Conservation (phyloP, 148 eudicot species). For the Salicornia ramosissima region DNA sequence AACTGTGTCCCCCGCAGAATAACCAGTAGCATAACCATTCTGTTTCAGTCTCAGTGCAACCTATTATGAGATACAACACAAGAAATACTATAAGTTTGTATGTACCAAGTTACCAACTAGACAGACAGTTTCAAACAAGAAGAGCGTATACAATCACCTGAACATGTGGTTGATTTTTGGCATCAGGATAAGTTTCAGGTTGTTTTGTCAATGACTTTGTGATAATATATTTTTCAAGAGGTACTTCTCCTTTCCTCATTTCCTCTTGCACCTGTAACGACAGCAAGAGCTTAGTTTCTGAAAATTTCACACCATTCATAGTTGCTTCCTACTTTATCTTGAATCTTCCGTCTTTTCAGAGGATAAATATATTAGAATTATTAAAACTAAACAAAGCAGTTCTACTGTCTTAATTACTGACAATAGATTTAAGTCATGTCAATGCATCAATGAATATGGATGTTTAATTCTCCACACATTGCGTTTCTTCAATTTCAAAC, state of each 20-base stretch:
- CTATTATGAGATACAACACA: slow-evolving; percentile 36
- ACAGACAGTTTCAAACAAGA: not conserved
- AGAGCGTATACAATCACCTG: slow-evolving; percentile 46
- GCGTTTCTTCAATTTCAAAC: too few species aligned
- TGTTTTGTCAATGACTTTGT: slow-evolving; percentile 82
- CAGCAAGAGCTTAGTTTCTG: slow-evolving; percentile 12
- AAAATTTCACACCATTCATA: too few species aligned
- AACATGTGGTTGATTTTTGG: slow-evolving; percentile 94
- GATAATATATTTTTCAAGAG: slow-evolving; percentile 82
- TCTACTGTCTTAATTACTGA: not conserved
- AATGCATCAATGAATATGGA: too few species aligned
- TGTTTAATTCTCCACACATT: too few species aligned
- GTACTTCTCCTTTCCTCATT: slow-evolving; percentile 81
- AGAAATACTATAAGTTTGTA: too few species aligned
- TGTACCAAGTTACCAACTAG: not conserved
- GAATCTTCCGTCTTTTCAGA: too few species aligned
- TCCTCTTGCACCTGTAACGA: slow-evolving; percentile 78
- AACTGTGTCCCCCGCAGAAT: slow-evolving; percentile 97
- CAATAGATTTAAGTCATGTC: not conserved
- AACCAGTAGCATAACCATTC: slow-evolving; percentile 66
- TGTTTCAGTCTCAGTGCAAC: slow-evolving; percentile 69
- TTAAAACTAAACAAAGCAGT: not conserved
- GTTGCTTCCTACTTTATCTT: too few species aligned
- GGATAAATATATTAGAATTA: too few species aligned
- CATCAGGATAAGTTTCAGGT: slow-evolving; percentile 83